Evolutionary conservation across 768 basidiomycete genomes (phyloP).

Genomic region (Pleurotus djamor): DNA sequence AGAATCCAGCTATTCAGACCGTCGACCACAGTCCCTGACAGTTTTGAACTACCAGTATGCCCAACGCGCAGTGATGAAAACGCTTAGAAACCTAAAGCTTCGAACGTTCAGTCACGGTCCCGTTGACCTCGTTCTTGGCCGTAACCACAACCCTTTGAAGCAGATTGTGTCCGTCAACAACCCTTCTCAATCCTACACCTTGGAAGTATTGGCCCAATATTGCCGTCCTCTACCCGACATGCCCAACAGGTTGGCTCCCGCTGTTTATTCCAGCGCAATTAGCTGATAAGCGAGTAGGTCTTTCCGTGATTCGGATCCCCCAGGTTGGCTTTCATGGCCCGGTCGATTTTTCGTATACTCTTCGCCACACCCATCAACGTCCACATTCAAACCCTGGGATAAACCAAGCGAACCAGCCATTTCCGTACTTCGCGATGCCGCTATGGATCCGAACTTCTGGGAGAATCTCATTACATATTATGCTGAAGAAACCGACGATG

Average conservation of each 20-base stretch:
- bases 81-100: slow-evolving; percentile 76
- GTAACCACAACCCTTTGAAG: slow-evolving; percentile 68
- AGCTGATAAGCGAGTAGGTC: slow-evolving; percentile 29
- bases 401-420: slow-evolving; percentile 46
- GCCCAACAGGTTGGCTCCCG: neutral
- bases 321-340: slow-evolving; percentile 73
- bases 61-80: slow-evolving; percentile 76
- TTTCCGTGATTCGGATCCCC: slow-evolving; percentile 52
- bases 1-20: slow-evolving; percentile 16
- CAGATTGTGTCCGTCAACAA: slow-evolving; percentile 39
- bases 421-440: slow-evolving; percentile 45
- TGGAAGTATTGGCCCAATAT: slow-evolving; percentile 54
- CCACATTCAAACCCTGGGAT: slow-evolving; percentile 64
- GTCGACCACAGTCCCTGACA: slow-evolving; percentile 2
- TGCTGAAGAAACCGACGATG: slow-evolving; percentile 76
- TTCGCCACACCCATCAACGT: slow-evolving; percentile 42
- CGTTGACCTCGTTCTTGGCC: slow-evolving; percentile 58
- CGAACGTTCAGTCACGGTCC: slow-evolving; percentile 61
- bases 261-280: neutral
- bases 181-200: slow-evolving; percentile 50
- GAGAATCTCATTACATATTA: slow-evolving; percentile 64
- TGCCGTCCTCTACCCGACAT: slow-evolving; percentile 38
- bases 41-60: slow-evolving; percentile 46
- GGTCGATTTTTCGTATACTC: slow-evolving; percentile 41
- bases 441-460: slow-evolving; percentile 58